Conservation (phyloP, 2,329 filamentous ascomycete species). For the Hymenoscyphus scutula region DNA sequence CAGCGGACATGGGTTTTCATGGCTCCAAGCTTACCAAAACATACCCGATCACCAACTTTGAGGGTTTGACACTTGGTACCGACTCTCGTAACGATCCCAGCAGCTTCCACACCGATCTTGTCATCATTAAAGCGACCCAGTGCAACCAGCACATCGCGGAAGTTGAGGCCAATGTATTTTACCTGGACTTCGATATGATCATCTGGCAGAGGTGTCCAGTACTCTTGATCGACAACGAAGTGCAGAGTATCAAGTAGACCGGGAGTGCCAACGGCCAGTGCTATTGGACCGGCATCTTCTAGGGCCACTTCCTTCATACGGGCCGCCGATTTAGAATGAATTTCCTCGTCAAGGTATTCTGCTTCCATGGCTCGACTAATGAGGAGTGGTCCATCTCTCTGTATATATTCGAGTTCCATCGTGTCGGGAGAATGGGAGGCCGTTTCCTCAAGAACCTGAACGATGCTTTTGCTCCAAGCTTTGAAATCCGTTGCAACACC, state of each 20-base stretch:
- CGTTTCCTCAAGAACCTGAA: no score
- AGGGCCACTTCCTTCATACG: no score
- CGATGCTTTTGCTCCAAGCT: no score
- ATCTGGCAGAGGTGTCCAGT: conserved; percentile 9
- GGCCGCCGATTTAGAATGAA: no score
- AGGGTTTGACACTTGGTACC: not conserved
- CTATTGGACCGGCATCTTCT: not conserved
- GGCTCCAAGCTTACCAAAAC: not conserved
- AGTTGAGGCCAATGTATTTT: not conserved
- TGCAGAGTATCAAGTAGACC: conserved; percentile 29
- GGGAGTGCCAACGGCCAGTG: conserved; percentile 13
- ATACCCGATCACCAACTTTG: not conserved
- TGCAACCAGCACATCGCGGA: not conserved
- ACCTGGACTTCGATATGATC: not conserved
- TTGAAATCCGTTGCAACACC: no score
- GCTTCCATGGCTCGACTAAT: no score
- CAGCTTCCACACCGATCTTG: not conserved
- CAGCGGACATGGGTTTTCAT: not conserved
- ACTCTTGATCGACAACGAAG: conserved; percentile 24
- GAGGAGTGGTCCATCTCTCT: no score
- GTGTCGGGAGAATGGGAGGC: no score
- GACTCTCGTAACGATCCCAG: not conserved
- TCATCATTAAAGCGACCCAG: not conserved
- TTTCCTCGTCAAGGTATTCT: no score
- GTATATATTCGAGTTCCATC: no score